These are phyloP conservation scores for Suhomyces taliae DNA, from an alignment of 1,139 yeast species.

Conservation along the genomic window DNA sequence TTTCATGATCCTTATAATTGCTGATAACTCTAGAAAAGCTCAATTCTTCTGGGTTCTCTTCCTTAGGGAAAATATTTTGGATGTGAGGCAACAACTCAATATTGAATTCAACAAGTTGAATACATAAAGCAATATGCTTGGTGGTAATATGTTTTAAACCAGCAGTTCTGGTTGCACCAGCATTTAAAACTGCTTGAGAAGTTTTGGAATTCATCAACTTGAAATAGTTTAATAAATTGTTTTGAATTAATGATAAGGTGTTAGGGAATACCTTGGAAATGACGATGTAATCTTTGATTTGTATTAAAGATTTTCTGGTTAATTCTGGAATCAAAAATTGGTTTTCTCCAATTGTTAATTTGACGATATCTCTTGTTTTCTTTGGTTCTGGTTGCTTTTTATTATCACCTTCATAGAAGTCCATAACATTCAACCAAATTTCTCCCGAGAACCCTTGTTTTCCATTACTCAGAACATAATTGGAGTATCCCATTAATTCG, in stretches of 20 bases:
- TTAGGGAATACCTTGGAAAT: slow-evolving; percentile 52
- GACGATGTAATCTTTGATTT: slow-evolving; percentile 49
- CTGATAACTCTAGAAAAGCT: slow-evolving; percentile 30
- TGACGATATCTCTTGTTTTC: slow-evolving; percentile 16
- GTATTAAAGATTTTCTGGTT: slow-evolving; percentile 32
- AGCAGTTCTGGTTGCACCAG: slow-evolving; percentile 76
- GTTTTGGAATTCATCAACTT: slow-evolving; percentile 56
- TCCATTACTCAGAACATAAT: slow-evolving; percentile 38
- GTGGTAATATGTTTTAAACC: slow-evolving; percentile 77
- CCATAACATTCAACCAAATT: slow-evolving; percentile 48
- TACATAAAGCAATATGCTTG: slow-evolving; percentile 68
- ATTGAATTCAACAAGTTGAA: slow-evolving; percentile 54
- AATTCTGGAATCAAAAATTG: slow-evolving; percentile 47
- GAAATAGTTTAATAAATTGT: slow-evolving; percentile 51
- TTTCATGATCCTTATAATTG: slow-evolving; percentile 58
- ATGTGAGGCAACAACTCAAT: slow-evolving; percentile 24
- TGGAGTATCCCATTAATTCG: slow-evolving; percentile 53
- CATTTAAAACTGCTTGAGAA: slow-evolving; percentile 66
- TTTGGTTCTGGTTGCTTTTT: background rate
- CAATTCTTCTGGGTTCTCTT: slow-evolving; percentile 33
- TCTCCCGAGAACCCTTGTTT: slow-evolving; percentile 30
- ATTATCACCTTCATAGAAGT: slow-evolving; percentile 19
- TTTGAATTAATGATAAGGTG: slow-evolving; percentile 32
- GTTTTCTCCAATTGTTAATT: slow-evolving; percentile 40
- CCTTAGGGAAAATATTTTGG: slow-evolving; percentile 18